phyloP scores from a whole-genome alignment of 1,284 basidiomycete genomes.

The Trametes polyzona region DNA sequence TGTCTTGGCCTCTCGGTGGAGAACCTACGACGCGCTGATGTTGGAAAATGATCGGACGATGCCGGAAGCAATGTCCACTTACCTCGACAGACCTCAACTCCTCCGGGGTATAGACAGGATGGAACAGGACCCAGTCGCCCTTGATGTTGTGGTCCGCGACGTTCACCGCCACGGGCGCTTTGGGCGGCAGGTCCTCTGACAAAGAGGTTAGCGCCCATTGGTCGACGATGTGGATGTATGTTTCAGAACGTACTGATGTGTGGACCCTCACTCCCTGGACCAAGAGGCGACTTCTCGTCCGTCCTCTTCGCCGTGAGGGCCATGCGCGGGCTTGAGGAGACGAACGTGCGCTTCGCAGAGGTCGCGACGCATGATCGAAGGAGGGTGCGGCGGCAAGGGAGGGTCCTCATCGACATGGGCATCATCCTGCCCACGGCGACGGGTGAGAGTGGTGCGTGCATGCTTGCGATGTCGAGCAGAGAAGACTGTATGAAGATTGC shows the following conservation, averaged over 20 bases:
- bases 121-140: conserved; percentile 84
- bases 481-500: neutral
- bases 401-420: conserved; percentile 15
- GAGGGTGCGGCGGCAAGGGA: conserved; percentile 18
- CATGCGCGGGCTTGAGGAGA: conserved; percentile 8
- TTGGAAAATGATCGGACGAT: neutral
- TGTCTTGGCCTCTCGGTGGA: conserved; percentile 70
- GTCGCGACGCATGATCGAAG: conserved; percentile 17
- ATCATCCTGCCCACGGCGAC: conserved; percentile 19
- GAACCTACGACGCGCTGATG: conserved; percentile 58
- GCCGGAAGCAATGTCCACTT: conserved; percentile 14
- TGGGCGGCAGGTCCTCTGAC: conserved; percentile 25
- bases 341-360: conserved; percentile 20
- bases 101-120: conserved; percentile 77
- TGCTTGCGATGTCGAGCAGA: neutral
- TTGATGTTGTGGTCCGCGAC: conserved; percentile 38
- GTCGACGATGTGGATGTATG: neutral
- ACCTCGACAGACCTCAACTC: conserved; percentile 83
- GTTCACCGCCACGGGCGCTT: conserved; percentile 2
- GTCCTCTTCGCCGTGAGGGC: conserved; percentile 19
- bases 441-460: conserved; percentile 19
- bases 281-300: conserved; percentile 24
- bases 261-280: conserved; percentile 36
- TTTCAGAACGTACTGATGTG: conserved; percentile 35
- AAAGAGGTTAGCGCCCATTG: conserved; percentile 7